Conservation (phyloP, 257 asterid species). For the Nicotiana obtusifolia region DNA sequence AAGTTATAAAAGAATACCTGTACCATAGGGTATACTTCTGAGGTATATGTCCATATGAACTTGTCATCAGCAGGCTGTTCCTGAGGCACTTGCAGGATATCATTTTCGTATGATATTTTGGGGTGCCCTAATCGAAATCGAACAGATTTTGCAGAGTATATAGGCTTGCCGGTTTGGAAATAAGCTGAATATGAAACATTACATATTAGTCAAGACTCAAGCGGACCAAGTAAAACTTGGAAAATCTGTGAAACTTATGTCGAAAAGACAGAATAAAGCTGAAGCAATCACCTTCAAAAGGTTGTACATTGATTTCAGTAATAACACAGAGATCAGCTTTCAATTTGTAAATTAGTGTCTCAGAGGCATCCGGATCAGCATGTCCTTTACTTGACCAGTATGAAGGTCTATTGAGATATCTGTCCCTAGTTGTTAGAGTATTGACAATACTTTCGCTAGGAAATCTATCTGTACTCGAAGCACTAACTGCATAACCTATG, state of each 20-base stretch:
- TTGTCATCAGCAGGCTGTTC: slow-evolving; percentile 56
- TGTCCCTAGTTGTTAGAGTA: slow-evolving; percentile 59
- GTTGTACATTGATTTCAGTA: slow-evolving; percentile 62
- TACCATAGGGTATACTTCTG: slow-evolving; percentile 57
- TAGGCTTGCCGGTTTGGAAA: slow-evolving; percentile 57
- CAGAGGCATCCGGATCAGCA: slow-evolving; percentile 55
- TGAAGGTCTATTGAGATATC: slow-evolving; percentile 40
- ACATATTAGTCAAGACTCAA: neutral
- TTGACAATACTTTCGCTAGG: slow-evolving; percentile 61
- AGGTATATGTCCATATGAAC: slow-evolving; percentile 73
- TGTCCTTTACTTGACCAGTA: slow-evolving; percentile 95
- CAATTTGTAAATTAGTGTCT: slow-evolving; percentile 62
- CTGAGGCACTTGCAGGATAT: slow-evolving; percentile 22
- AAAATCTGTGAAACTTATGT: neutral
- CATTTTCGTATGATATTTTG: slow-evolving; percentile 30
- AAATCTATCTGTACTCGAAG: slow-evolving; percentile 72
- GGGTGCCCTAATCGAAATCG: slow-evolving; percentile 66
- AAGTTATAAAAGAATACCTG: slow-evolving; percentile 39
- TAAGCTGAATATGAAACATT: slow-evolving; percentile 38
- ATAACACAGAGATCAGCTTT: slow-evolving; percentile 61
- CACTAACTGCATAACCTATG: slow-evolving; percentile 58
- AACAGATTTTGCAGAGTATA: slow-evolving; percentile 68
- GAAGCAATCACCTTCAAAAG: slow-evolving; percentile 60
- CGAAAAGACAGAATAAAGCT: neutral
- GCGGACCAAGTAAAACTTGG: neutral